Base-by-base conservation (phyloP, 2,329 filamentous ascomycete genomes). In the Ophiostoma fasciatum region DNA sequence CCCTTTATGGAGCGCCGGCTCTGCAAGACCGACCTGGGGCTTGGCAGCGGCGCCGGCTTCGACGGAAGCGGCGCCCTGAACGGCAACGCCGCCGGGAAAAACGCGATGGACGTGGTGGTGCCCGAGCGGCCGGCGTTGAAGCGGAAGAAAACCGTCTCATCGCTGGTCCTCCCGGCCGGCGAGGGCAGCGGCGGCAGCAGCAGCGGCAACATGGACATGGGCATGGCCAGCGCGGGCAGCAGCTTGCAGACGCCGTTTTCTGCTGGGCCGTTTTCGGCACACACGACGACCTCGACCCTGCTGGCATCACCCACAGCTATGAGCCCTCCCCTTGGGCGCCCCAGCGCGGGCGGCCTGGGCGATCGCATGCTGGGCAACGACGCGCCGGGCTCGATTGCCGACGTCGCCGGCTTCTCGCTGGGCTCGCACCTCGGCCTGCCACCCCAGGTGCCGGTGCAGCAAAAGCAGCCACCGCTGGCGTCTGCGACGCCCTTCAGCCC, bases 1-100 rank as follows among this genome's bases (percentile, higher is more conserved):
- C 60, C 65, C 36, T 73, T 68, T 37, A 55, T 59, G 0, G 60
- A 59, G 1, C 60, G 66, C 34, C 66, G 64, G 36, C 46, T 68
- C 1, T 67, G 68, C 36, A 58, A 61, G 1, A 56, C 47, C 5
- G 52, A 48, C 5, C 14, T 29, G 9, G 23, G 14, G 13, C 30
- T 33, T 9, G 15, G 22, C n/a, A 46, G 49, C 10, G 41, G 42
- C 9, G 39, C 45, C n/a, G 52, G 44, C 33, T 19, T 46, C 12
- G 25, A 20, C 8, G 21, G 4, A 6, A 29, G 12, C 17, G 33
- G 5, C 29, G 25, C 22, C 18, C 25, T 4, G 7, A 36, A 14
- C 17, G 33, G 13, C 22, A 37, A 8, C 14, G 17, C 6, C 23
- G 14, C 15, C 7, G 28, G 32, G 11, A 25, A 32, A 12, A 20